Conservation (phyloP, 768 basidiomycete genomes). For the Suillus subluteus region DNA sequence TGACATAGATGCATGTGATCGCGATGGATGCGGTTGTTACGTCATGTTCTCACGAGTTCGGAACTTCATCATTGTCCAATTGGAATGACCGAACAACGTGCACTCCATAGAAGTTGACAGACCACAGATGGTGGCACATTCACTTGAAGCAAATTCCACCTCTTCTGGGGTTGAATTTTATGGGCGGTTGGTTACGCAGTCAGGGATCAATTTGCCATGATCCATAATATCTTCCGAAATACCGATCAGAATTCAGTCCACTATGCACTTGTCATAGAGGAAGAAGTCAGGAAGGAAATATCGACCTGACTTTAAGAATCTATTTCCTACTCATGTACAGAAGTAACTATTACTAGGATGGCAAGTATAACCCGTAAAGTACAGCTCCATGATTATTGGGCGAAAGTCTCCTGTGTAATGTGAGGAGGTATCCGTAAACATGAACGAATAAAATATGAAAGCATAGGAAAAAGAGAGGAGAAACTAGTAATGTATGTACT, state of each 20-base stretch:
- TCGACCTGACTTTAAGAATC: background rate
- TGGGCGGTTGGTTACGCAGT: background rate
- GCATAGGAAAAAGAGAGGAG: slow-evolving; percentile 20
- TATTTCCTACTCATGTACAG: slow-evolving; percentile 1
- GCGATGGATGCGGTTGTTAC: slow-evolving; percentile 10
- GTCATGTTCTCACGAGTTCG: slow-evolving; percentile 1
- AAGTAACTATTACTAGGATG: slow-evolving; percentile 9
- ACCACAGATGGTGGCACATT: slow-evolving; percentile 5
- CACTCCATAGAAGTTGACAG: background rate
- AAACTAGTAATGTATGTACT: slow-evolving; percentile 15
- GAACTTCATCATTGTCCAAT: slow-evolving; percentile 1
- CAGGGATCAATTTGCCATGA: background rate
- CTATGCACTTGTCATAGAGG: background rate
- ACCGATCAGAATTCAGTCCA: background rate
- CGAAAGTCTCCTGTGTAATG: slow-evolving; percentile 13
- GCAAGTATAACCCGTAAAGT: slow-evolving; percentile 8
- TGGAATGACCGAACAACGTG: background rate
- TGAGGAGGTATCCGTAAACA: slow-evolving; percentile 18
- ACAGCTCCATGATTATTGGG: slow-evolving; percentile 19
- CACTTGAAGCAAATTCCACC: background rate
- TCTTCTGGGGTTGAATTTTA: background rate
- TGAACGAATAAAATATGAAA: slow-evolving; percentile 34
- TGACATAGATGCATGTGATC: slow-evolving; percentile 1
- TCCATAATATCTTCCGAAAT: background rate
- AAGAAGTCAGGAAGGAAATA: background rate